Evolutionary conservation across 2,329 filamentous ascomycete genomes (phyloP).

Genomic region (Biscogniauxia marginata): DNA sequence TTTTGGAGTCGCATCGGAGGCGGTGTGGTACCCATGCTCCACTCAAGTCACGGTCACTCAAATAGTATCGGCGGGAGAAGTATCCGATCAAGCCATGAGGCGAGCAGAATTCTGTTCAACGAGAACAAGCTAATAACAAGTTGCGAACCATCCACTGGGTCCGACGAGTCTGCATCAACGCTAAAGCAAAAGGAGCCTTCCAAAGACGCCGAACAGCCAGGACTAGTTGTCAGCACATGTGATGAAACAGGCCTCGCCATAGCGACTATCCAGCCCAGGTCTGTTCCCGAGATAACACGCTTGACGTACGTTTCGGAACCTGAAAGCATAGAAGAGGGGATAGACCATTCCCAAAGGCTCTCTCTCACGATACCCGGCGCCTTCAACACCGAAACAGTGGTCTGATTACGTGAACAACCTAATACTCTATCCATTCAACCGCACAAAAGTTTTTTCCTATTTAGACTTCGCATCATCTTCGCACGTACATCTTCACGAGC

Average conservation of each 20-base stretch:
- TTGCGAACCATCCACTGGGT: slow-evolving; percentile 8
- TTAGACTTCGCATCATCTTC: slow-evolving; percentile 10
- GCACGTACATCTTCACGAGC: slow-evolving; percentile 7
- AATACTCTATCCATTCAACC: slow-evolving; percentile 12
- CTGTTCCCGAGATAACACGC: background rate
- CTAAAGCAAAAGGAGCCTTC: slow-evolving; percentile 4
- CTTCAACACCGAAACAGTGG: slow-evolving; percentile 18
- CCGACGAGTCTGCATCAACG: slow-evolving; percentile 11
- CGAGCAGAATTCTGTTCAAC: slow-evolving; percentile 9
- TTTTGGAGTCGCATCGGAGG: slow-evolving; percentile 95
- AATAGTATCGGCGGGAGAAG: slow-evolving; percentile 32
- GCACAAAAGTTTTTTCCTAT: slow-evolving; percentile 17
- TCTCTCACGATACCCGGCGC: slow-evolving; percentile 38
- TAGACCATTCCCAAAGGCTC: slow-evolving; percentile 31
- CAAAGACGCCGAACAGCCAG: slow-evolving; percentile 2
- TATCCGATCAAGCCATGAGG: slow-evolving; percentile 36
- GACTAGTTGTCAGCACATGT: slow-evolving; percentile 2
- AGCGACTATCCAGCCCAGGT: background rate
- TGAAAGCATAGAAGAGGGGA: slow-evolving; percentile 21
- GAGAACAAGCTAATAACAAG: slow-evolving; percentile 7
- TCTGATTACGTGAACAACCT: slow-evolving; percentile 12
- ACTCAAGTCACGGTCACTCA: slow-evolving; percentile 20
- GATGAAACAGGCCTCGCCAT: background rate
- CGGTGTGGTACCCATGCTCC: slow-evolving; percentile 72
- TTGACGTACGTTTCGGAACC: slow-evolving; percentile 19